These are phyloP conservation scores for Stephania yunnanensis DNA, from an alignment of 164 flowering plant genomes.

Conservation along the genomic window DNA sequence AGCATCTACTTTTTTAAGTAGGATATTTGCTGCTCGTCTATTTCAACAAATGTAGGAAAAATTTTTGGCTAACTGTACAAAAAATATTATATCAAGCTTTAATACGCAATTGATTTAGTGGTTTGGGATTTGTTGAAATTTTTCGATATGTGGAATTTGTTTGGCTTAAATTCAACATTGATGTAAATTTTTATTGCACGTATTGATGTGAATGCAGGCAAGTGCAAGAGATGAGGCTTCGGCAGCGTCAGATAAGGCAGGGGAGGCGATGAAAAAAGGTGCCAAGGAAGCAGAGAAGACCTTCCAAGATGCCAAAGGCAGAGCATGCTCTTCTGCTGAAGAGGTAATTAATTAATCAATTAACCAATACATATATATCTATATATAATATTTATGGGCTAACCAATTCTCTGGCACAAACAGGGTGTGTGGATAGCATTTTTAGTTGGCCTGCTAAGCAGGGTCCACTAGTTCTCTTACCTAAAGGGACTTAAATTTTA, in stretches of 20 bases:
- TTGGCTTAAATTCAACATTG: neutral
- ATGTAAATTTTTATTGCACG: too few species aligned
- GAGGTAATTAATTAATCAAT: neutral
- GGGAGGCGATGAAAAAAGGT: slow-evolving; percentile 7
- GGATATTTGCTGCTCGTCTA: neutral
- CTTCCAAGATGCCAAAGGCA: slow-evolving; percentile 8
- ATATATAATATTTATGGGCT: too few species aligned
- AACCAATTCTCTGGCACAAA: too few species aligned
- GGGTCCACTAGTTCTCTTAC: too few species aligned
- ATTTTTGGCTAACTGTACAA: neutral
- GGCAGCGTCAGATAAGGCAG: slow-evolving; percentile 4
- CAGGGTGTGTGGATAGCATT: too few species aligned
- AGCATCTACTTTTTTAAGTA: too few species aligned
- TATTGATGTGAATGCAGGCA: slow-evolving; percentile 11
- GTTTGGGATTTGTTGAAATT: neutral
- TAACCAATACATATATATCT: too few species aligned
- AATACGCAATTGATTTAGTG: neutral
- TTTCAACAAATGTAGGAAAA: too few species aligned
- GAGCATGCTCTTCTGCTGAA: slow-evolving; percentile 8
- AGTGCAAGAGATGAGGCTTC: slow-evolving; percentile 13
- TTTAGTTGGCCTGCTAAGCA: too few species aligned
- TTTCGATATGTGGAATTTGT: neutral
- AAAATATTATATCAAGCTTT: too few species aligned
- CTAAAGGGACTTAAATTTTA: too few species aligned
- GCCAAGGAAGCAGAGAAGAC: slow-evolving; percentile 6